These are phyloP conservation scores for Mucor velutinosus DNA, from an alignment of 371 early-diverging fungal genomes.

Conservation along the genomic window DNA sequence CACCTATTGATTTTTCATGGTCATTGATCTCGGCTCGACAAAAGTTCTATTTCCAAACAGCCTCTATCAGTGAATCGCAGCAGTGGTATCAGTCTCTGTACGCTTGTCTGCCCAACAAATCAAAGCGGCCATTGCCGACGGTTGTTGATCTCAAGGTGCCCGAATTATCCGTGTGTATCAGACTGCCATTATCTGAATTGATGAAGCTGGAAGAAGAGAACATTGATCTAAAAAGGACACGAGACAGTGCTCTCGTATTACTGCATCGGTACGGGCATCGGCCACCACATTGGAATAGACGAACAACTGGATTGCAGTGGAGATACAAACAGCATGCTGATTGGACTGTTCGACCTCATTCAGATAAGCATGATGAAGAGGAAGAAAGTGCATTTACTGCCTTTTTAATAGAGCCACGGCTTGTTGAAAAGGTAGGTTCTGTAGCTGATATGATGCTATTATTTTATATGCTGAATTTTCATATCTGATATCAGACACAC, in stretches of 20 bases:
- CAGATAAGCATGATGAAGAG: background rate
- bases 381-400: background rate
- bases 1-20: constrained; percentile 11
- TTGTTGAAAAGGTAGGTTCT: constrained; percentile 9
- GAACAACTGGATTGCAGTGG: constrained; percentile 12
- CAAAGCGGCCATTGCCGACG: constrained; percentile 3
- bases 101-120: background rate
- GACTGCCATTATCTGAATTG: background rate
- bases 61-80: background rate
- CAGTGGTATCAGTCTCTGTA: constrained; percentile 17
- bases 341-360: constrained; percentile 6
- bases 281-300: constrained; percentile 11
- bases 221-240: background rate
- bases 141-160: constrained; percentile 1
- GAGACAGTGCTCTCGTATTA: constrained; percentile 15
- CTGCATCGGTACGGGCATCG: background rate
- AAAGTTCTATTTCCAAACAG: constrained; percentile 12
- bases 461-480: background rate
- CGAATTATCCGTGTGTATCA: background rate
- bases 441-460: background rate
- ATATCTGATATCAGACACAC: background rate
- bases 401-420: constrained; percentile 10
- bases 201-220: constrained; percentile 1
- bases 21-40: background rate
- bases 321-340: background rate